Evolutionary conservation across 2,329 filamentous ascomycete genomes (phyloP), one percentile per base, ranked within the genome.

Genomic region (Fusarium phyllophilum): DNA sequence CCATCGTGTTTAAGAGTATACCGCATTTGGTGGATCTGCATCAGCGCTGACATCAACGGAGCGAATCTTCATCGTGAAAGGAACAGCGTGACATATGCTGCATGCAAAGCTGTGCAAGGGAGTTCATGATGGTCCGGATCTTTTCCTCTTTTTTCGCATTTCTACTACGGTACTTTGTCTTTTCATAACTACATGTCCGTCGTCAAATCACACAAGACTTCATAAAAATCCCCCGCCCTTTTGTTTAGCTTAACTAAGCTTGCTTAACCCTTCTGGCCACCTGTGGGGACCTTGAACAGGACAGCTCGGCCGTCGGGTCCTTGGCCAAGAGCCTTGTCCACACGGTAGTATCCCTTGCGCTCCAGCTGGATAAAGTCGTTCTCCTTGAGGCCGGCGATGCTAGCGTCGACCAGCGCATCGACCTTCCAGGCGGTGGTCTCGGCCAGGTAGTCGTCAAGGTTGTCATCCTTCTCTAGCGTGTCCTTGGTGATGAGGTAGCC

Each of bases 401-500:
- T 97, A 79, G 90, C 91, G 79, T 98, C 96, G 33, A 94, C 95
- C 60, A 94, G 81, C 3, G 93, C 94, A 74, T 92, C 89, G 59
- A 92, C 92, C 83, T 91, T 91, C 65, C 89, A 91, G 79, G 94
- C 91, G 0, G 94, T 97, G 62, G 91, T 86, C 31, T 90, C 88
- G 81, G 92, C 97, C 69, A 98, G 83, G 81, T 92, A 96, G 75
- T 97, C 91, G 83, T 97, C 94, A 22, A 97, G 86, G 55, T 92
- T 89, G 78, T 98, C 96, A 5, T 96, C 93, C 81, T 96, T 93
- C 82, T 95, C 93, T 34, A 98, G 88, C 81, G 96, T 95, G 81
- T 98, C 96, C 88, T 98, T 98, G 68, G 93, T 97, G 80, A 98
- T 93, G 55, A 98, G 89, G 84, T 97, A 96, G 84, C 97, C 96